These are phyloP conservation scores for Ilyonectria robusta DNA, from an alignment of 2,329 filamentous ascomycete genomes.

Conservation along the genomic window DNA sequence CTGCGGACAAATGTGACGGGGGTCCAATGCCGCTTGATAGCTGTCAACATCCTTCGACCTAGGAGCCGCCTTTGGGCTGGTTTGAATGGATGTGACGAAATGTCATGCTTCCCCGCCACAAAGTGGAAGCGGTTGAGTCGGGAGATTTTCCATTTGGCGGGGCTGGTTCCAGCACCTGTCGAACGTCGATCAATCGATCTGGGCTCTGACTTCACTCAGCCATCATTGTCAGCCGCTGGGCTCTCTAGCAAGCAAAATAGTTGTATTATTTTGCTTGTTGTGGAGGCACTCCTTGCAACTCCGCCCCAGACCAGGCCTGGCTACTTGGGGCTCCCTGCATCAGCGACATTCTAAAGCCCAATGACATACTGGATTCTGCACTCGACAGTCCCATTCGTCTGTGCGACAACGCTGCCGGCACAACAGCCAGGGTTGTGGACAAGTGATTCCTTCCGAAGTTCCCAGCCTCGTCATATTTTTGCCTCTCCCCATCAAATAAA, in stretches of 20 bases:
- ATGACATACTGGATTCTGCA: neutral
- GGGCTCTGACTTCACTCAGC: neutral
- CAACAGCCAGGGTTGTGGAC: neutral
- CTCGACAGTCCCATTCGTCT: neutral
- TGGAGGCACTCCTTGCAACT: neutral
- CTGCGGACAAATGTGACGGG: neutral
- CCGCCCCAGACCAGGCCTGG: neutral
- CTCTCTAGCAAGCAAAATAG: neutral
- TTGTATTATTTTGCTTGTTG: neutral
- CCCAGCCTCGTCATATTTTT: conserved; percentile 14
- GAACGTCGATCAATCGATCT: conserved; percentile 7
- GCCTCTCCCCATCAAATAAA: neutral
- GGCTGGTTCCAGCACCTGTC: conserved; percentile 7
- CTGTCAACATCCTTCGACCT: neutral
- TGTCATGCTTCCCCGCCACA: conserved; percentile 4
- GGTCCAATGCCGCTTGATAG: neutral
- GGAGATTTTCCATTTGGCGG: conserved; percentile 14
- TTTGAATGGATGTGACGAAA: neutral
- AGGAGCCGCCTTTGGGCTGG: neutral
- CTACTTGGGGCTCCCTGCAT: neutral
- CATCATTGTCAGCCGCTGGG: neutral
- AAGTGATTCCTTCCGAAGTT: neutral
- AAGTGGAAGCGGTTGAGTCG: conserved; percentile 3
- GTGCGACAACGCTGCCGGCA: neutral
- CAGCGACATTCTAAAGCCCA: neutral